phyloP scores from a whole-genome alignment of 768 basidiomycete genomes.

The Dacryopinax primogenitus region DNA sequence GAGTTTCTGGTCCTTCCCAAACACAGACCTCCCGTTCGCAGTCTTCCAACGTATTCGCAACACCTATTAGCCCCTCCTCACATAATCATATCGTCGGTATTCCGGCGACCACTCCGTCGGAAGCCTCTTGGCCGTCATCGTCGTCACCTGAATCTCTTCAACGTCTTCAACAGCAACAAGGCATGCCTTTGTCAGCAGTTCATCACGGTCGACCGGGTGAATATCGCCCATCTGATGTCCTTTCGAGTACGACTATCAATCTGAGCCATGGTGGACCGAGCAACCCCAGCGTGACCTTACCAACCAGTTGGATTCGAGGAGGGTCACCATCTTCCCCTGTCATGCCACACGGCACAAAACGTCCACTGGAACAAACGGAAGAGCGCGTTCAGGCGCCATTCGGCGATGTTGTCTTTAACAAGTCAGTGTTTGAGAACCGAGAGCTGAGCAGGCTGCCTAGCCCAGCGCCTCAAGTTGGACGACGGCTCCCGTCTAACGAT shows the following conservation, averaged over 20 bases:
- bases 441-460: background rate
- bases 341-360: background rate
- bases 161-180: background rate
- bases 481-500: background rate
- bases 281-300: background rate
- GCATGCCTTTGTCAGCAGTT: background rate
- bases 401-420: conserved; percentile 5
- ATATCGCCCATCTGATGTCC: background rate
- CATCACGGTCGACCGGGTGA: background rate
- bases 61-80: background rate
- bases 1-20: background rate
- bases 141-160: conserved; percentile 1
- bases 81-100: background rate
- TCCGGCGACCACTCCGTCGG: background rate
- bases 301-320: conserved; percentile 1
- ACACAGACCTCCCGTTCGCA: background rate
- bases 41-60: background rate
- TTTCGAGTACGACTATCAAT: background rate
- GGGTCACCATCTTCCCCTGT: background rate
- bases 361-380: background rate
- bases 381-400: background rate
- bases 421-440: background rate
- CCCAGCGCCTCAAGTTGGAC: background rate
- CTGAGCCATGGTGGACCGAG: background rate
- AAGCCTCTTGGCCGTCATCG: background rate